These are phyloP conservation scores for Astraeus odoratus DNA, from an alignment of 768 basidiomycete species.

Conservation along the genomic window DNA sequence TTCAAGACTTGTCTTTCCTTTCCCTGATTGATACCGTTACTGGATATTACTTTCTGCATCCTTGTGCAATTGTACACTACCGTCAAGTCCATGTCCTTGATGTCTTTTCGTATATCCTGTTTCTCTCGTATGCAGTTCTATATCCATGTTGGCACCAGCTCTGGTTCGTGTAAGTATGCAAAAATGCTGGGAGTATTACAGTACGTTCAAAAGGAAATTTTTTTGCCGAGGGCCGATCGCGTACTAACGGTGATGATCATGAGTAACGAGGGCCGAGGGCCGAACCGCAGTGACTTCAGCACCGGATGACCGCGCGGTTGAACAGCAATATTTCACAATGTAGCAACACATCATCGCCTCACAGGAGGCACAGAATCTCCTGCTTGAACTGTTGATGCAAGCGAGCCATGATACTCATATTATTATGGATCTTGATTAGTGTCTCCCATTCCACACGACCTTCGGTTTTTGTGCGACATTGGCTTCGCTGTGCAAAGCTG, in stretches of 20 bases:
- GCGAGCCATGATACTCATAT: neutral
- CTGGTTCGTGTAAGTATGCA: neutral
- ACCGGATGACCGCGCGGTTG: no score
- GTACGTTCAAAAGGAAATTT: no score
- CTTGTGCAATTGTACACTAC: slow-evolving; percentile 1
- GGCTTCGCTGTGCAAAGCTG: no score
- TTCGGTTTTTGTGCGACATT: neutral
- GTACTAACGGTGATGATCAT: neutral
- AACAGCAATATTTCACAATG: neutral
- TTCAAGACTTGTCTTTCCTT: neutral
- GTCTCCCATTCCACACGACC: no score
- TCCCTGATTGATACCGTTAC: neutral
- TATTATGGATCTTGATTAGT: neutral
- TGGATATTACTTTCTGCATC: neutral
- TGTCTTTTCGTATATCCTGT: neutral
- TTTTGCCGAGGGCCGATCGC: neutral
- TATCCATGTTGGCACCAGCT: neutral
- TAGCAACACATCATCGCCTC: neutral
- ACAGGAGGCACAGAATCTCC: no score
- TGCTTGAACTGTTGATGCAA: neutral
- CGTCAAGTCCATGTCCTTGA: no score
- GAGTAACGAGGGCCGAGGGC: no score
- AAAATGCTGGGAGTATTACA: no score
- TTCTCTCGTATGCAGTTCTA: neutral
- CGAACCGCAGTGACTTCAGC: no score